Evolutionary conservation across 441 rosid species (phyloP), one percentile per base, ranked within the genome.

Genomic region (Euphorbia schlechtendalii): DNA sequence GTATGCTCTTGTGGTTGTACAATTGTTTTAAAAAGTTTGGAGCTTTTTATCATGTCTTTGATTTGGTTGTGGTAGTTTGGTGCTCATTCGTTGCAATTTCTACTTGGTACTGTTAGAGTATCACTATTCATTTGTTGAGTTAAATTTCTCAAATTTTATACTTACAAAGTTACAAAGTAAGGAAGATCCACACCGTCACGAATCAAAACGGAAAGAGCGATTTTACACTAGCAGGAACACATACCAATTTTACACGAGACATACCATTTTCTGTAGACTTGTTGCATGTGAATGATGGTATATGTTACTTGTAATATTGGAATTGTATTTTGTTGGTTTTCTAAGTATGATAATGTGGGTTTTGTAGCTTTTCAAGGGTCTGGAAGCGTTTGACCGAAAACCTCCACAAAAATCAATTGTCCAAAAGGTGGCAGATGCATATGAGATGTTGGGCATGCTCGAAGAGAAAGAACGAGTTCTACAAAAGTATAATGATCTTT

Each of bases 361-460:
- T 43, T 46, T 65, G 65, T 68, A 94, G 96, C 92, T 94, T 76
- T 90, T 87, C 80, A 87, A 81, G 82, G 84, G 80, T 32, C 75
- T 90, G 70, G 97, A 94, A 84, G 80, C 90, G 56, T 90, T 80
- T 69, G 90, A 75, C 67, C 88, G 99, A 46, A 83, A 82, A 71
- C 96, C 96, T 67, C 82, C 89, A 5, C 87, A 84, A 58, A 85
- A 85, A 76, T 79, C 85, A 58, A 64, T 89, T 28, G 79, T 91
- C 61, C 87, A 80, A 82, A 84, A 81, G 68, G 98, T 91, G 59
- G 96, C 88, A 11, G 82, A 94, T 80, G 88, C 96, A 32, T 90
- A 86, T 58, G 96, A 86, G 76, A 68, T 84, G 63, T 68, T 86
- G 68, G 96, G 96, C 66, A 74, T 78, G 76, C 69, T 64, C 11